Conservation (phyloP, 257 asterid genomes). For the Henckelia pumila region DNA sequence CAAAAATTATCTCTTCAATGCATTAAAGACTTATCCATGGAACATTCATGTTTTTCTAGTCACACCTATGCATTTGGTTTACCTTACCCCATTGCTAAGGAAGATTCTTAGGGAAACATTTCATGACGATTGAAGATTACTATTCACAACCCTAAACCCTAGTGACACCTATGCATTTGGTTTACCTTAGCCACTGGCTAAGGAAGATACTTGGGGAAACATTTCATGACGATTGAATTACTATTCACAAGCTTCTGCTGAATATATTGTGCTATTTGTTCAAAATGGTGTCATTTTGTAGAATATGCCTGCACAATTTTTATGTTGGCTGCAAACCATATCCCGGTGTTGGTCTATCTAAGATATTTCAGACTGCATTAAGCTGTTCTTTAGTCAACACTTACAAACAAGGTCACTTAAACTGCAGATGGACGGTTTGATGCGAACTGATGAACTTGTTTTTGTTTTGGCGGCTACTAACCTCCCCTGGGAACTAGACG, state of each 20-base stretch:
- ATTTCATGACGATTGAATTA: not conserved
- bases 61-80: not conserved
- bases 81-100: not conserved
- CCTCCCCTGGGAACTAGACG: slow-evolving; percentile 99
- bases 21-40: not conserved
- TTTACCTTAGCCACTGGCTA: not conserved
- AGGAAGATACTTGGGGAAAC: not conserved
- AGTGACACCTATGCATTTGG: not conserved
- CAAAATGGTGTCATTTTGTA: not conserved
- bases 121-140: not conserved
- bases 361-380: slow-evolving; percentile 2
- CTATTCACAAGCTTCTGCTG: not conserved
- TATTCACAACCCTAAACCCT: not conserved
- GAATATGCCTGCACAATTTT: not conserved
- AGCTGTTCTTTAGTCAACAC: slow-evolving; percentile 6
- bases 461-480: slow-evolving; percentile 98
- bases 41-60: not conserved
- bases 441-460: slow-evolving; percentile 85
- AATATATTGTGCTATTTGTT: not conserved
- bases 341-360: slow-evolving; percentile 4
- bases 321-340: not conserved
- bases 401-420: slow-evolving; percentile 33
- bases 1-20: not conserved
- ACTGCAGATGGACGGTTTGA: slow-evolving; percentile 99
- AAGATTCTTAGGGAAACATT: not conserved